Conservation (phyloP, 345 rosid genomes). For the Jatropha curcas region DNA sequence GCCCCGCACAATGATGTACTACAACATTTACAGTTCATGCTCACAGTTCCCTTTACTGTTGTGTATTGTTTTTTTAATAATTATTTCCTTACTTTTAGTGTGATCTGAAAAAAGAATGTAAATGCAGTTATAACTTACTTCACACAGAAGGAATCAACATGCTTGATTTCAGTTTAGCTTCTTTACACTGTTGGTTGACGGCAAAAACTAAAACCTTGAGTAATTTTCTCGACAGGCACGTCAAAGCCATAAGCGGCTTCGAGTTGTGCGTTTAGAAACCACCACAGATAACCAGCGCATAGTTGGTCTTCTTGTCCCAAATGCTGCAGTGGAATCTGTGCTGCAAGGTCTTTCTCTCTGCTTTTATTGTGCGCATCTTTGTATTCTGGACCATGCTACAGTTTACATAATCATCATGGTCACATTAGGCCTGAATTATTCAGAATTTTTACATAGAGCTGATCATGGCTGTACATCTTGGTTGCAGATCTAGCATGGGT, state of each 20-base stretch:
- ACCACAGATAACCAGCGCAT: slow-evolving; percentile 72
- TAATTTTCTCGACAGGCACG: slow-evolving; percentile 57
- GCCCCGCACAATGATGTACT: too few relatives aligned
- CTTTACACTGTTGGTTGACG: background rate
- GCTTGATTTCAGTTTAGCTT: background rate
- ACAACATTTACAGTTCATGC: background rate
- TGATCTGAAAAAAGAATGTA: background rate
- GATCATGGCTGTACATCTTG: slow-evolving; percentile 3
- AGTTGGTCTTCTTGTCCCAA: slow-evolving; percentile 90
- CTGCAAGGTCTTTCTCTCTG: slow-evolving; percentile 67
- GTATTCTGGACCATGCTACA: background rate
- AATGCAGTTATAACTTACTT: background rate
- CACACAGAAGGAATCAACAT: background rate
- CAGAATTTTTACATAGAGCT: background rate
- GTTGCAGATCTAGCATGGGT: slow-evolving; percentile 93
- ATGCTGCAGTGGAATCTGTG: slow-evolving; percentile 86
- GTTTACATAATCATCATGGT: too few relatives aligned
- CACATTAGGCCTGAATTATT: background rate
- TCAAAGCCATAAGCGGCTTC: slow-evolving; percentile 79
- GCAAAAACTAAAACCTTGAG: slow-evolving; percentile 8
- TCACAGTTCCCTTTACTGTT: background rate
- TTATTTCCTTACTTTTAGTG: background rate
- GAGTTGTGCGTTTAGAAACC: slow-evolving; percentile 87
- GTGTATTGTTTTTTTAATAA: background rate
- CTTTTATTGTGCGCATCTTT: background rate